These are phyloP conservation scores for Huntiella decipiens DNA, from an alignment of 2,329 filamentous ascomycete genomes.

Conservation along the genomic window DNA sequence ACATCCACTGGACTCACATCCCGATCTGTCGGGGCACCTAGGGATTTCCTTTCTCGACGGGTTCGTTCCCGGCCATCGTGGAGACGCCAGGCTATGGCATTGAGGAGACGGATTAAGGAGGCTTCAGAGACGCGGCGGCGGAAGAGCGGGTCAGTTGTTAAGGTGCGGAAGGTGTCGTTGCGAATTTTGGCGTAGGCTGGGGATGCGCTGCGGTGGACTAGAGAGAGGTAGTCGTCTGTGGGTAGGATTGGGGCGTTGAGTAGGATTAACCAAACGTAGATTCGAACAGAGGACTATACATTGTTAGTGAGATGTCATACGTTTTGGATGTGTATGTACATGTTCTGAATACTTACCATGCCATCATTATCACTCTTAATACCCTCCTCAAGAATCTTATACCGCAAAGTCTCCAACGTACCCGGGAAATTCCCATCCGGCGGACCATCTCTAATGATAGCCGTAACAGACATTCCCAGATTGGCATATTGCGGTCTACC, in stretches of 20 bases:
- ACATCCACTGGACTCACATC: background rate
- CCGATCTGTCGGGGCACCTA: constrained; percentile 16
- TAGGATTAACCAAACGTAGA: constrained; percentile 91
- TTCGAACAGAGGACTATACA: constrained; percentile 64
- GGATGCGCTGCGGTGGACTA: constrained; percentile 83
- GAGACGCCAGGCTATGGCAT: constrained; percentile 85
- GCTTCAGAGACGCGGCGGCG: constrained; percentile 89
- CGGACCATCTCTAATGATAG: constrained; percentile 63
- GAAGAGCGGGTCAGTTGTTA: constrained; percentile 94
- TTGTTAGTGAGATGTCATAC: background rate
- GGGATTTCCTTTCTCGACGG: constrained; percentile 17
- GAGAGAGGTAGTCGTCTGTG: constrained; percentile 72
- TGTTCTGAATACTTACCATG: constrained; percentile 39
- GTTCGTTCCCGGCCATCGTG: constrained; percentile 52
- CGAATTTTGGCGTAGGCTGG: constrained; percentile 94
- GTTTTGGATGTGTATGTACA: background rate
- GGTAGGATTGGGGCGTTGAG: constrained; percentile 70
- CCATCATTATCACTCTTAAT: constrained; percentile 62
- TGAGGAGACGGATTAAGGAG: constrained; percentile 79
- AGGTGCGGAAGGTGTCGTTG: constrained; percentile 92
- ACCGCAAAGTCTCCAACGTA: constrained; percentile 50
- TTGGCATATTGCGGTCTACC: constrained; percentile 28
- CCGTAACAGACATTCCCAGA: constrained; percentile 45
- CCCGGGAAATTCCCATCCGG: constrained; percentile 47
- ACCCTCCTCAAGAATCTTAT: constrained; percentile 56